phyloP scores from a whole-genome alignment of 1,284 basidiomycete genomes.

The Taiwanofungus camphoratus region DNA sequence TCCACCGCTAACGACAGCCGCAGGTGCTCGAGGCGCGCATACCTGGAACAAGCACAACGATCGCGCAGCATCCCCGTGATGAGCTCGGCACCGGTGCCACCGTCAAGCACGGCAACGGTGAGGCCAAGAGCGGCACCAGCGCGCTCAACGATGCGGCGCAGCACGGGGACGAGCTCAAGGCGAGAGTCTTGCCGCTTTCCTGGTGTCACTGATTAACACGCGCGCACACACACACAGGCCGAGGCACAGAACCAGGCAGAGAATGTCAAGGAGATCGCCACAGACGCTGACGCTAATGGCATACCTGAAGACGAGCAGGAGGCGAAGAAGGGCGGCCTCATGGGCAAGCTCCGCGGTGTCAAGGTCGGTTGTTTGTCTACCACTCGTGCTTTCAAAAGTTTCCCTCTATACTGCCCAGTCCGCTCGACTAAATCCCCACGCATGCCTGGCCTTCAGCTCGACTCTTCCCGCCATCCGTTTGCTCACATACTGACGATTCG shows the following conservation, averaged over 20 bases:
- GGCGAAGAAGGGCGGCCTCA: slow-evolving; percentile 47
- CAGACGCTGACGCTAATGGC: slow-evolving; percentile 34
- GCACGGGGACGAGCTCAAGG: slow-evolving; percentile 19
- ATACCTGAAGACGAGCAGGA: no score
- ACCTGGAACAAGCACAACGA: slow-evolving; percentile 36
- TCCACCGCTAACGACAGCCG: no score
- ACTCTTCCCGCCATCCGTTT: no score
- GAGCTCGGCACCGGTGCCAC: slow-evolving; percentile 24
- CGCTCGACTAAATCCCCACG: background rate
- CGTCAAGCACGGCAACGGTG: slow-evolving; percentile 29
- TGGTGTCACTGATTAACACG: background rate
- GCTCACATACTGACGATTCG: background rate
- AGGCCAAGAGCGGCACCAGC: slow-evolving; percentile 30
- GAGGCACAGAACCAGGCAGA: slow-evolving; percentile 29
- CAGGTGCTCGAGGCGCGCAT: slow-evolving; percentile 44
- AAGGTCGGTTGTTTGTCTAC: slow-evolving; percentile 24
- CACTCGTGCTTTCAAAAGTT: background rate
- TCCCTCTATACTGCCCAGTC: background rate
- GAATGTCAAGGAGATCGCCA: slow-evolving; percentile 23
- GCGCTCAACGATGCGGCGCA: slow-evolving; percentile 18
- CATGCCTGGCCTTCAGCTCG: no score
- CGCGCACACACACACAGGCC: slow-evolving; percentile 8
- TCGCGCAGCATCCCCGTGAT: slow-evolving; percentile 42
- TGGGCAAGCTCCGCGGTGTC: slow-evolving; percentile 39
- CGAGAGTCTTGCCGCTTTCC: slow-evolving; percentile 1